These are phyloP conservation scores for Calonectria pseudoturangicola DNA, from an alignment of 2,329 filamentous ascomycete genomes.

Conservation along the genomic window DNA sequence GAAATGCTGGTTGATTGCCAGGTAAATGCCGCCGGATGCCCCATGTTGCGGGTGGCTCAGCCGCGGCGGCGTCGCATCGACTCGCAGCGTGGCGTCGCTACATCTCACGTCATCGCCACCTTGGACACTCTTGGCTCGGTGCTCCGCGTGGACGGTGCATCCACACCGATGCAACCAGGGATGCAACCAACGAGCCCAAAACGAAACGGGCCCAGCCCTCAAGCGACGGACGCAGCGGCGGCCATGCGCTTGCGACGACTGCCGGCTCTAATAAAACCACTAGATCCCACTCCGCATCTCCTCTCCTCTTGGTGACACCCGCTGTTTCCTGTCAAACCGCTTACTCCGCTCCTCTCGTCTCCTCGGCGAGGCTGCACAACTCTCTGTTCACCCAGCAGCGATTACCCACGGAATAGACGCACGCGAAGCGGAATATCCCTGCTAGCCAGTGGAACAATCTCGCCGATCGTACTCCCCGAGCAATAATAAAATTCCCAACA, in stretches of 20 bases:
- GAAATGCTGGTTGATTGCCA: too few species aligned
- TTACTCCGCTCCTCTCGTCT: background rate
- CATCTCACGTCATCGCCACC: conserved; percentile 53
- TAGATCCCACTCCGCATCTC: conserved; percentile 16
- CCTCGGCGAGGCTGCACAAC: background rate
- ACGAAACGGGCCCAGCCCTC: background rate
- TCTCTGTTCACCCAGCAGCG: conserved; percentile 11
- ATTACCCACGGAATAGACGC: conserved; percentile 21
- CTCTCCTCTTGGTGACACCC: background rate
- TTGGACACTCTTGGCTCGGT: conserved; percentile 21
- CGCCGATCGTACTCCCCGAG: conserved; percentile 13
- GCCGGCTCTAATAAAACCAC: conserved; percentile 26
- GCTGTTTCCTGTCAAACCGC: background rate
- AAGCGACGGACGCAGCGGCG: conserved; percentile 1
- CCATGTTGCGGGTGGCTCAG: conserved; percentile 34
- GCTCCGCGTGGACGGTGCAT: conserved; percentile 27
- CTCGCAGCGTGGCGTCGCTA: conserved; percentile 39
- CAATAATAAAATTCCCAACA: conserved; percentile 22
- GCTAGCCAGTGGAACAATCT: background rate
- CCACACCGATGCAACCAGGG: conserved; percentile 20
- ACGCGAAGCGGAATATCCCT: background rate
- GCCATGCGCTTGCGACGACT: conserved; percentile 20
- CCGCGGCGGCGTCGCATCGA: conserved; percentile 10
- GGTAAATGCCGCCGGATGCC: background rate
- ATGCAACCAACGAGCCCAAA: conserved; percentile 17